Conservation (phyloP, 2,329 filamentous ascomycete genomes). For the Pleomassaria siparia region DNA sequence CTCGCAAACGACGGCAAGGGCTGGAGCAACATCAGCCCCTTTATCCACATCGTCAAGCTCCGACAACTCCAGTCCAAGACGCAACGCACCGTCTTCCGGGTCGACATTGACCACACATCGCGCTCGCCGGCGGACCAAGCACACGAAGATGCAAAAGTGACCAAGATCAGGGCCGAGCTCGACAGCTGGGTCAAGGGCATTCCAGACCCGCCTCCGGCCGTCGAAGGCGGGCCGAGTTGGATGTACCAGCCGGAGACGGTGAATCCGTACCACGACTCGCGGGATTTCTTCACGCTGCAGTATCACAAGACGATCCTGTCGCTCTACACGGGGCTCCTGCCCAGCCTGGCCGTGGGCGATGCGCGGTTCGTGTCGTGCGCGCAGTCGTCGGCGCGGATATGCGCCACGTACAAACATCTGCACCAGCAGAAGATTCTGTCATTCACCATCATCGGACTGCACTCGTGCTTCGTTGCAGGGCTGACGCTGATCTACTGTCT, state of each 20-base stretch:
- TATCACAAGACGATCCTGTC: constrained; percentile 31
- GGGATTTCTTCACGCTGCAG: constrained; percentile 29
- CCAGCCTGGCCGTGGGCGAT: constrained; percentile 19
- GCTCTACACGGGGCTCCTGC: constrained; percentile 25
- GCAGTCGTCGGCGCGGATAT: constrained; percentile 25
- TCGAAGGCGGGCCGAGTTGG: constrained; percentile 24
- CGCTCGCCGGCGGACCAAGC: constrained; percentile 15
- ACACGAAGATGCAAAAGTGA: constrained; percentile 23
- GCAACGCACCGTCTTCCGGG: constrained; percentile 28
- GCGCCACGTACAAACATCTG: constrained; percentile 25
- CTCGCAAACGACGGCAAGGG: constrained; percentile 11
- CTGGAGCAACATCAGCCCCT: constrained; percentile 28
- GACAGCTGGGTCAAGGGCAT: constrained; percentile 22
- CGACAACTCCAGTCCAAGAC: constrained; percentile 27
- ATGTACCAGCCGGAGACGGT: constrained; percentile 28
- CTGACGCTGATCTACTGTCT: constrained; percentile 29
- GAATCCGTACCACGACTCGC: constrained; percentile 18
- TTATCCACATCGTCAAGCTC: constrained; percentile 30
- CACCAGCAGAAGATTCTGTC: constrained; percentile 28
- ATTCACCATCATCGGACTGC: constrained; percentile 29
- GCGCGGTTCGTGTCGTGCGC: constrained; percentile 25
- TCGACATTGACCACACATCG: constrained; percentile 20
- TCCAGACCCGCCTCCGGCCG: constrained; percentile 21
- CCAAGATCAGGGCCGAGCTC: constrained; percentile 17
- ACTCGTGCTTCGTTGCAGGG: constrained; percentile 30